These are phyloP conservation scores for Komagataella kurtzmanii DNA, from an alignment of 805 yeast genomes.

Conservation along the genomic window DNA sequence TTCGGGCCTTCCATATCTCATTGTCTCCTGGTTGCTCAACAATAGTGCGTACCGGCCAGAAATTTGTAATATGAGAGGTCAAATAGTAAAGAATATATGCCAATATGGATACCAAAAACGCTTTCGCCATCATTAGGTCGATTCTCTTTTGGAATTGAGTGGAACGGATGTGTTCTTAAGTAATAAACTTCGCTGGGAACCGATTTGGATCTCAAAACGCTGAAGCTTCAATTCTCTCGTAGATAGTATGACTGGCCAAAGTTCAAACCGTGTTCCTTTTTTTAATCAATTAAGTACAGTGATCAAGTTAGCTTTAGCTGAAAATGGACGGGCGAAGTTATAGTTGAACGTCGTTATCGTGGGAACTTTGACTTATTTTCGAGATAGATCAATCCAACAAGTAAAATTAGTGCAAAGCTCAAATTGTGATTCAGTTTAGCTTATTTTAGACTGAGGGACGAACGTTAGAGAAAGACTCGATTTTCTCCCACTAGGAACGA, in stretches of 20 bases:
- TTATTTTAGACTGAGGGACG: too few relatives aligned
- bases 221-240: neutral
- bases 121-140: constrained; percentile 27
- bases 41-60: constrained; percentile 3
- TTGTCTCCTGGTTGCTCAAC: constrained; percentile 3
- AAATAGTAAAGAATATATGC: constrained; percentile 25
- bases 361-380: too few relatives aligned
- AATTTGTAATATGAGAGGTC: constrained; percentile 6
- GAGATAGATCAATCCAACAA: neutral
- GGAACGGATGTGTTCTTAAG: constrained; percentile 38
- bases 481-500: too few relatives aligned
- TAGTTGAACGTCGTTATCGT: neutral
- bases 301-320: neutral
- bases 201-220: constrained; percentile 7
- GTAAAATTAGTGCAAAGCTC: neutral
- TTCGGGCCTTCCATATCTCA: constrained; percentile 32
- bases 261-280: neutral
- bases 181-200: constrained; percentile 23
- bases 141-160: constrained; percentile 5
- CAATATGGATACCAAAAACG: constrained; percentile 23
- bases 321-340: neutral
- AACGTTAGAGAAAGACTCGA: too few relatives aligned
- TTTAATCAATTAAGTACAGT: neutral
- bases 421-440: neutral
- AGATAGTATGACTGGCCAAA: neutral